phyloP scores from a whole-genome alignment of 2,329 filamentous ascomycete species.

The Sclerotinia sclerotiorum region DNA sequence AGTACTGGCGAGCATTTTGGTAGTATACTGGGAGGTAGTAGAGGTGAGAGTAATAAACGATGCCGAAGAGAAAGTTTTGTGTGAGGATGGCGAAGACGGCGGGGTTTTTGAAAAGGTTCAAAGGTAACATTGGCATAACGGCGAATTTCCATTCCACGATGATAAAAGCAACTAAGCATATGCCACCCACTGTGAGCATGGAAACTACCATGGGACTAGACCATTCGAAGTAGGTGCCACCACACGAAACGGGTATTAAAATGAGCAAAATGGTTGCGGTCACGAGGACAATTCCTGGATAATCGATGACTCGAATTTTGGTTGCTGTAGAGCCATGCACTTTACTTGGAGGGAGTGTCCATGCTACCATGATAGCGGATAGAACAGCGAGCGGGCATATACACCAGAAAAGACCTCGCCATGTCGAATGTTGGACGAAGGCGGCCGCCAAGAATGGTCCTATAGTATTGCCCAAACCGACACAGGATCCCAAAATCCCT shows the following conservation, averaged over 20 bases:
- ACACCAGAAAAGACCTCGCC: constrained; percentile 50
- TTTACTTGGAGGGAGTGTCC: constrained; percentile 53
- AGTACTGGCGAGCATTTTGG: constrained; percentile 50
- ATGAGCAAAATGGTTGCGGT: constrained; percentile 58
- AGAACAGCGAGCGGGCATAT: constrained; percentile 52
- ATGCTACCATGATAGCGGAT: constrained; percentile 48
- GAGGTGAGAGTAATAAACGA: constrained; percentile 57
- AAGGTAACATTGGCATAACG: constrained; percentile 57
- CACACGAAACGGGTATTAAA: constrained; percentile 63
- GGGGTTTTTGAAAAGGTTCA: constrained; percentile 54
- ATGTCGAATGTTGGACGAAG: constrained; percentile 43
- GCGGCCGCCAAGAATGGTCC: constrained; percentile 48
- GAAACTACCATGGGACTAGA: constrained; percentile 57
- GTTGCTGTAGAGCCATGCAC: constrained; percentile 49
- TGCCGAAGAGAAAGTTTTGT: constrained; percentile 60
- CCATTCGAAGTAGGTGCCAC: constrained; percentile 58
- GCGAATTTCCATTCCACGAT: constrained; percentile 57
- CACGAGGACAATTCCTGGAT: constrained; percentile 54
- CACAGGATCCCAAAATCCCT: constrained; percentile 45
- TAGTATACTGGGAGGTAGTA: constrained; percentile 63
- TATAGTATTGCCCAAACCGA: constrained; percentile 46
- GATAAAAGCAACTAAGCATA: constrained; percentile 50
- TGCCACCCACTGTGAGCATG: constrained; percentile 54
- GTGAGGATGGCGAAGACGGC: constrained; percentile 55
- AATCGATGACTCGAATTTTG: constrained; percentile 58